phyloP scores from a whole-genome alignment of 176 grass and related monocot species.

The Triticum turgidum region DNA sequence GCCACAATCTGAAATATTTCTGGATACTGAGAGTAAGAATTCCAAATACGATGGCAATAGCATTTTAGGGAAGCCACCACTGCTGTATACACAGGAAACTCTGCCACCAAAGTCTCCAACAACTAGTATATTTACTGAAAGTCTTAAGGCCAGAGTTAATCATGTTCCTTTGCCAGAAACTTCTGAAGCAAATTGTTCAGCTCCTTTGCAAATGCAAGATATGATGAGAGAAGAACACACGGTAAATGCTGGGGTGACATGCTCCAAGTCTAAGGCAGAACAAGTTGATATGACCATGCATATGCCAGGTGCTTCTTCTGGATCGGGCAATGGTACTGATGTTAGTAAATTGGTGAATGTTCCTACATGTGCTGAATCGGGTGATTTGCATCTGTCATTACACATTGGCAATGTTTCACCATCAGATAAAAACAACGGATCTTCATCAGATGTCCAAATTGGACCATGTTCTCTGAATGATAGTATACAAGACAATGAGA shows the following conservation, averaged over 20 bases:
- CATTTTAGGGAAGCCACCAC: constrained; percentile 41
- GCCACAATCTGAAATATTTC: background rate
- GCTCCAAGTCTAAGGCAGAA: constrained; percentile 16
- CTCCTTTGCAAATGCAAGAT: constrained; percentile 29
- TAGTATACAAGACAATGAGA: background rate
- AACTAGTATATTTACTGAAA: constrained; percentile 17
- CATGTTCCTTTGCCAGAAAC: constrained; percentile 18
- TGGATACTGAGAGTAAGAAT: constrained; percentile 9
- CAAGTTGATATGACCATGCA: background rate
- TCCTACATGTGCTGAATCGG: constrained; percentile 4
- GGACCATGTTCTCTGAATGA: constrained; percentile 11
- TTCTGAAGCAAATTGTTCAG: constrained; percentile 20
- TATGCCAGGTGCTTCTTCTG: background rate
- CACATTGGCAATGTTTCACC: constrained; percentile 12
- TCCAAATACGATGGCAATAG: constrained; percentile 16
- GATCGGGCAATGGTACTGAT: constrained; percentile 23
- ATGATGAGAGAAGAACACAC: constrained; percentile 14
- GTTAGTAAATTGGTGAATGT: background rate
- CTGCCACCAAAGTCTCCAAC: constrained; percentile 11
- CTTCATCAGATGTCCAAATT: constrained; percentile 10
- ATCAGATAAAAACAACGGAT: constrained; percentile 28
- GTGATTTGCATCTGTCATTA: background rate
- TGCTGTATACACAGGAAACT: constrained; percentile 33
- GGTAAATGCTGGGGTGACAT: constrained; percentile 1
- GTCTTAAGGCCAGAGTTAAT: constrained; percentile 19